Conservation (phyloP, 176 grass and related monocot genomes). For the Areca catechu region DNA sequence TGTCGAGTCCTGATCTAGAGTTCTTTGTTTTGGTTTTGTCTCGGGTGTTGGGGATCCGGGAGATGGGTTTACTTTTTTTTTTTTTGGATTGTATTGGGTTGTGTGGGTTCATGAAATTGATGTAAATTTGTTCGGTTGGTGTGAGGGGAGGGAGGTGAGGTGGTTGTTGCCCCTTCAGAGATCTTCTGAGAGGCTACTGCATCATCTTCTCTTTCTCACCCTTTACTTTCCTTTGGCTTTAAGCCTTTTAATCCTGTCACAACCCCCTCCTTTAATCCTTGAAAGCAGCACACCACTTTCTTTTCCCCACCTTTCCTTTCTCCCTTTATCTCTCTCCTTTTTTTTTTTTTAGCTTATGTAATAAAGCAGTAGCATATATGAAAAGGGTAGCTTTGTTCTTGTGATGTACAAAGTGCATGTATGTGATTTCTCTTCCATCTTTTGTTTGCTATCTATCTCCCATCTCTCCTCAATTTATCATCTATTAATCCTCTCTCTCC, state of each 20-base stretch:
- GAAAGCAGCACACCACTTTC: constrained; percentile 2
- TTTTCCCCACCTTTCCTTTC: neutral
- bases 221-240: neutral
- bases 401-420: neutral
- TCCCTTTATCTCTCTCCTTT: neutral
- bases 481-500: neutral
- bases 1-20: neutral
- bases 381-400: neutral
- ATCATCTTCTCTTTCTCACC: neutral
- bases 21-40: neutral
- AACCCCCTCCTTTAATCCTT: neutral
- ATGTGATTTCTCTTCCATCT: constrained; percentile 1
- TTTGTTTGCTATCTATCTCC: neutral
- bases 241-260: neutral
- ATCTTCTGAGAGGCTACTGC: neutral
- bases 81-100: neutral
- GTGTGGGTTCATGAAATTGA: neutral
- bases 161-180: neutral
- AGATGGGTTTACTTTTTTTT: neutral
- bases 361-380: neutral
- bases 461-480: neutral
- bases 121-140: neutral
- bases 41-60: neutral
- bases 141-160: neutral
- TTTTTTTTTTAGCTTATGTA: neutral